Conservation (phyloP, 2,329 filamentous ascomycete species). For the Ophiognomonia clavigignenti-juglandacearum region DNA sequence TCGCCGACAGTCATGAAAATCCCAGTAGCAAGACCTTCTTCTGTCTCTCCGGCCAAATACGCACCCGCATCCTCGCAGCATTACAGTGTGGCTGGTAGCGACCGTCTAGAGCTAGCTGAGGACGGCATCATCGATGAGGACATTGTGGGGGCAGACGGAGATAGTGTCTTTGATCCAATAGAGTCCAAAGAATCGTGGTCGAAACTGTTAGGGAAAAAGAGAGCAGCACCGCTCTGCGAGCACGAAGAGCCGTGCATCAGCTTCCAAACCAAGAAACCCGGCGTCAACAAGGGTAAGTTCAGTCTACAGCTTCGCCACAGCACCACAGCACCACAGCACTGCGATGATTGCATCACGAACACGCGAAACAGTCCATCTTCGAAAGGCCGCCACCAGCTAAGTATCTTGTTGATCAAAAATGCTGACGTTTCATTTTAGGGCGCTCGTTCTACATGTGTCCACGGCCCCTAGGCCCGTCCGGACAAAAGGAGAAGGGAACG, state of each 20-base stretch:
- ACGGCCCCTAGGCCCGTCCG: constrained; percentile 77
- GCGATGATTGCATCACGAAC: neutral
- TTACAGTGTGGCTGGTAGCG: neutral
- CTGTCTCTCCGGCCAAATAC: neutral
- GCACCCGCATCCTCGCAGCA: neutral
- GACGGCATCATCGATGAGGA: neutral
- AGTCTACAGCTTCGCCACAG: too few species aligned
- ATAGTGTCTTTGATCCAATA: constrained; percentile 60
- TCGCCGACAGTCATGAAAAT: too few species aligned
- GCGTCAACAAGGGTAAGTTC: constrained; percentile 66
- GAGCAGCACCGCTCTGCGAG: constrained; percentile 70
- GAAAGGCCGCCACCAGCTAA: too few species aligned
- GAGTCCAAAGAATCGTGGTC: constrained; percentile 79
- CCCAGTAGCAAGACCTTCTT: neutral
- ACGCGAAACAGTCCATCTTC: too few species aligned
- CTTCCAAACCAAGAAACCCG: constrained; percentile 81
- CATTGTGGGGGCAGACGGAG: constrained; percentile 17
- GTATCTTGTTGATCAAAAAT: too few species aligned
- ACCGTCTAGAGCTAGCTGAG: too few species aligned
- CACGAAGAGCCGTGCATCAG: constrained; percentile 84
- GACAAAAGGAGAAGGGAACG: constrained; percentile 76
- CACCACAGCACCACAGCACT: neutral
- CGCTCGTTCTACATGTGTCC: constrained; percentile 60
- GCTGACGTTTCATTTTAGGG: constrained; percentile 30
- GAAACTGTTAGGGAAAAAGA: constrained; percentile 71